Evolutionary conservation across 192 early-diverging fungal genomes (phyloP), one percentile per base, ranked within the genome.

Genomic region (Gryganskiella cystojenkinii): DNA sequence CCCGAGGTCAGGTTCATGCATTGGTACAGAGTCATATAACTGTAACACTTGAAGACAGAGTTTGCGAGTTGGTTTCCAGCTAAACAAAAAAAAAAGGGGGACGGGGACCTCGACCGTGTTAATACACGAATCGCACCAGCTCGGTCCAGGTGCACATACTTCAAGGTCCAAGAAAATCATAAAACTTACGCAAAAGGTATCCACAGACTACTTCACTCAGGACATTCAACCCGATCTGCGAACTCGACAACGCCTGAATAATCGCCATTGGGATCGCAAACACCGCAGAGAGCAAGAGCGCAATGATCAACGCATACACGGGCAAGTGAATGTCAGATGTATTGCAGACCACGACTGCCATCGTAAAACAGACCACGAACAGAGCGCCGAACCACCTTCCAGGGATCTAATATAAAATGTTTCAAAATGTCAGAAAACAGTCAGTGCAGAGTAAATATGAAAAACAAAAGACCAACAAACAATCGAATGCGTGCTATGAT

Each of bases 1-100:
- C 92, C 92, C 49, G 65, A 42, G 3, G 92, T 78, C 35, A 96
- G 84, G 24, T 86, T 84, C 27, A 97, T 68, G 53, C 91, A 91
- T 82, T 98, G 95, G n/a, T 83, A 75, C 82, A 94, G 84, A 5
- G 90, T 83, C 56, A 82, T 82, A 52, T 82, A 83, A 28, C 84
- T 81, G 58, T 86, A 82, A 37, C 81, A 83, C 73, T 92, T 92
- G 83, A 90, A 92, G 19, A 76, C 75, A 54, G 90, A 83, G 57
- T 82, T 84, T 19, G 69, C 79, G 13, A 87, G 54, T 28, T 85
- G 84, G 50, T 79, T 73, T 28, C 90, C 90, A n/a, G 91, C 89
- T 47, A 82, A n/a, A n/a, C n/a, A n/a, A n/a, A n/a, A n/a, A n/a
- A n/a, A n/a, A n/a, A n/a, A n/a, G n/a, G n/a, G n/a, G n/a, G n/a